Base-by-base conservation (phyloP, 805 yeast genomes). In the Saccharomyces eubayanus region DNA sequence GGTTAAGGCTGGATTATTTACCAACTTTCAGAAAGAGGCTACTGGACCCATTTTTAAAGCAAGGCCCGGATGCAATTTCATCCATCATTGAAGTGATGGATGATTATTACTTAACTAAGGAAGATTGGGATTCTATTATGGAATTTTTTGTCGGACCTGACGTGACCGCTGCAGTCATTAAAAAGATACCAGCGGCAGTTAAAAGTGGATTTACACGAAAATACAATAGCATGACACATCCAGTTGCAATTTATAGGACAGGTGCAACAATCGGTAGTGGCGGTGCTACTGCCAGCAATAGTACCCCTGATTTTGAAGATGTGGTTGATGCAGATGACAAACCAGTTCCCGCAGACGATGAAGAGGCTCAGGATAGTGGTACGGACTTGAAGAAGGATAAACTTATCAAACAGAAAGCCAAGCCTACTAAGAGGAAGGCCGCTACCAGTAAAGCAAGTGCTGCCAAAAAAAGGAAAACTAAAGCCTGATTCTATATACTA, bases 71-170 rank as follows among this genome's bases (percentile, higher is more conserved):
- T 2, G 95, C 89, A 1, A 79, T 92, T 31, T 74, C 74, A 0
- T 79, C 77, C 2, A 85, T 87, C 2, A 82, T 94, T 49, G 74
- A 75, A n/a, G 62, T 81, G 1, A 78, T 94, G 87, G 99, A 94
- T 69, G 75, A 81, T 36, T 94, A 94, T 69, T 94, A 82, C 63
- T 68, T 94, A 41, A 87, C 96, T 6, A 86, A 82, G 62, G 96
- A 91, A 54, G 98, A 94, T 69, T 92, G 96, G 91, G 98, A 92
- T 64, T 78, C 78, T 24, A 73, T 94, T 10, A 76, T 89, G 79
- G 97, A 91, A 57, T 80, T 91, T 57, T 85, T 89, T 16, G 84
- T 90, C 11, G 96, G 96, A 0, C 77, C 75, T 12, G 76, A 69
- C 14, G 63, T 69, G 36, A 75, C 80, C 16, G 80, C 78, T 6